Evolutionary conservation across 345 rosid genomes (phyloP).

Genomic region (Salix purpurea): DNA sequence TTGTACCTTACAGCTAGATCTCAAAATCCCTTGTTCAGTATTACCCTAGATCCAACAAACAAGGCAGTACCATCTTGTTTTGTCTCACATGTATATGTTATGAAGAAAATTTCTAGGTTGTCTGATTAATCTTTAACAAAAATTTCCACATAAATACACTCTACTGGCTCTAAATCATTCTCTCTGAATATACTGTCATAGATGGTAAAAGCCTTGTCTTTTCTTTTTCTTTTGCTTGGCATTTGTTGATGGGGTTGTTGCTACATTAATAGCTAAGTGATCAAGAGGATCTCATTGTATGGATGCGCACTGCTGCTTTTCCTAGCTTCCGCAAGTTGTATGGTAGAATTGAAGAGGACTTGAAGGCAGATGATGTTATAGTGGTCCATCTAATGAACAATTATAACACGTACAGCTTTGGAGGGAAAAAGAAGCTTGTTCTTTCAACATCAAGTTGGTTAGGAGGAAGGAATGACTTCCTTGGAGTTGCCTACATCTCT

Average conservation of each 20-base stretch:
- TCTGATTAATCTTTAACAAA: not conserved
- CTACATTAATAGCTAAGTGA: conserved; percentile 49
- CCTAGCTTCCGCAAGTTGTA: conserved; percentile 75
- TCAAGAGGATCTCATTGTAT: conserved; percentile 81
- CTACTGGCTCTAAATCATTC: not conserved
- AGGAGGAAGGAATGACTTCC: conserved; percentile 82
- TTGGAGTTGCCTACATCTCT: conserved; percentile 59
- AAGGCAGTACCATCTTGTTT: not conserved
- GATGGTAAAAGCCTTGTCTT: conserved; percentile 11
- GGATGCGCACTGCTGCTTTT: conserved; percentile 88
- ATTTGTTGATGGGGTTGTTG: conserved; percentile 8
- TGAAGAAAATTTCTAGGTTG: not conserved
- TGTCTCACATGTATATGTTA: not conserved
- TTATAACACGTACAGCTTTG: conserved; percentile 79
- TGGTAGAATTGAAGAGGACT: conserved; percentile 75
- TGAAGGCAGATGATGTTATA: conserved; percentile 51
- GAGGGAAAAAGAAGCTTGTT: conserved; percentile 71
- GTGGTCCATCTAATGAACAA: conserved; percentile 58
- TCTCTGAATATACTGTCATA: not conserved
- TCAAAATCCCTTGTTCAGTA: not conserved
- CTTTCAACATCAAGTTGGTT: conserved; percentile 77
- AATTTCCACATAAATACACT: not conserved
- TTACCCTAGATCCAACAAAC: not conserved
- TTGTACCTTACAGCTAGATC: not conserved
- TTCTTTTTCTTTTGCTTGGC: not conserved